Base-by-base conservation (phyloP, 2,329 filamentous ascomycete genomes). In the Scedosporium apiospermum region DNA sequence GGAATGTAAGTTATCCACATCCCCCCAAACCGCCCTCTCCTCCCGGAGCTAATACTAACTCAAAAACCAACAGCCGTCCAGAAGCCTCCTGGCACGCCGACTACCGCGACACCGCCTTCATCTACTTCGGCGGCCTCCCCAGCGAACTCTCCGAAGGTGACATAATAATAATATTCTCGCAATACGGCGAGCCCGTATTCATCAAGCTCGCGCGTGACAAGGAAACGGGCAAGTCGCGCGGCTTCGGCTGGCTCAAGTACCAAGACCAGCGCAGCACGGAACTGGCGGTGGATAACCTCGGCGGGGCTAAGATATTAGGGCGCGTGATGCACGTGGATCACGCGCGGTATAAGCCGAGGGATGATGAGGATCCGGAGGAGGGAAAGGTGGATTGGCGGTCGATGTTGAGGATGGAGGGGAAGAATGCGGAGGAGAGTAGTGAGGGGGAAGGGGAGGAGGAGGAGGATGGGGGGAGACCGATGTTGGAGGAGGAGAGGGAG, bases 251-350 rank as follows among this genome's bases (percentile, higher is more conserved):
- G 82, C 82, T 99, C 64, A 99, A 99, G 73, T 99, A 98, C 75
- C 95, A 99, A 73, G 93, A 99, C 75, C 95, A 99, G 78, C 84
- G 93, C 68, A 97, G 93, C 76, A 96, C 91, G 65, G 93, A 98
- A 75, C 78, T 99, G 51, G 95, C 96, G 0, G 96, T 99, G 9
- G 95, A 99, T 76, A 99, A 99, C 73, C 78, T 99, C 4, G 90
- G 92, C 46, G 95, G 95, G 38, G 88, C 93, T 7, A 89, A 87
- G 34, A 87, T 99, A 18, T 80, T 90, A 71, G 93, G 92, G 2
- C 82, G 93, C 51, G 76, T 93, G 63, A 76, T 99, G 51, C 85
- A 89, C 64, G 95, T 99, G 12, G 95, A 99, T 72, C 95, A 99
- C 75, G 90, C 92, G 27, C 81, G 93, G 61, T 99, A 99, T 76